These are phyloP conservation scores for Lonicera japonica DNA, from an alignment of 129 eudicot species.

Conservation along the genomic window DNA sequence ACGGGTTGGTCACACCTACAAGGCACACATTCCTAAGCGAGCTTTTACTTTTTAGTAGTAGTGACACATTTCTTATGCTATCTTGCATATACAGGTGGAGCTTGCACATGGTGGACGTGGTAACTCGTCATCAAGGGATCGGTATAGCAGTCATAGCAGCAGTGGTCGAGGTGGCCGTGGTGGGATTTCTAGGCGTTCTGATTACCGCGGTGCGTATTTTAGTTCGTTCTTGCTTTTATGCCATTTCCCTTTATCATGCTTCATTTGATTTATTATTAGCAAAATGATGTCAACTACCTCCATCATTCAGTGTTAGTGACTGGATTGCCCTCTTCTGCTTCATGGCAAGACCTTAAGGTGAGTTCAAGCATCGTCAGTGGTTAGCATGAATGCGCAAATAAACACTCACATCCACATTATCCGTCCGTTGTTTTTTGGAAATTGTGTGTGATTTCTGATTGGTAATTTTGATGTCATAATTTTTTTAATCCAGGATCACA, in stretches of 20 bases:
- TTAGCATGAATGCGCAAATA: too few relatives aligned
- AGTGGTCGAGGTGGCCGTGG: slow-evolving; percentile 43
- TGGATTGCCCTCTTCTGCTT: slow-evolving; percentile 85
- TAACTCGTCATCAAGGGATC: slow-evolving; percentile 62
- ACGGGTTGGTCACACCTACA: slow-evolving; percentile 49
- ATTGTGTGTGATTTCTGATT: not conserved
- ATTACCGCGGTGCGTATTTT: slow-evolving; percentile 51
- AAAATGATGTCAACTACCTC: not conserved
- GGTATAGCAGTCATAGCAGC: slow-evolving; percentile 45
- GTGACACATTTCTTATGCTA: slow-evolving; percentile 4
- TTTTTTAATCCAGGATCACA: slow-evolving; percentile 65
- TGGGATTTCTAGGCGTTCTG: slow-evolving; percentile 84
- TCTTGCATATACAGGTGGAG: slow-evolving; percentile 52
- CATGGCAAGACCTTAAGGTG: slow-evolving; percentile 99
- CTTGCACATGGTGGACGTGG: slow-evolving; percentile 99
- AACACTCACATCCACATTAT: too few relatives aligned
- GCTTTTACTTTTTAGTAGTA: not conserved
- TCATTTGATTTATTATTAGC: too few relatives aligned
- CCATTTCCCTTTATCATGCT: too few relatives aligned
- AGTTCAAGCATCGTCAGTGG: not conserved
- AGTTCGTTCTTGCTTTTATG: not conserved
- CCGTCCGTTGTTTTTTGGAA: not conserved
- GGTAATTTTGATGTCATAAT: not conserved
- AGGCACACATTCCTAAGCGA: slow-evolving; percentile 8
- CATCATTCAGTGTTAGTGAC: slow-evolving; percentile 58